These are phyloP conservation scores for Lichenothelia convexa DNA, from an alignment of 495 filamentous ascomycete genomes.

Conservation along the genomic window DNA sequence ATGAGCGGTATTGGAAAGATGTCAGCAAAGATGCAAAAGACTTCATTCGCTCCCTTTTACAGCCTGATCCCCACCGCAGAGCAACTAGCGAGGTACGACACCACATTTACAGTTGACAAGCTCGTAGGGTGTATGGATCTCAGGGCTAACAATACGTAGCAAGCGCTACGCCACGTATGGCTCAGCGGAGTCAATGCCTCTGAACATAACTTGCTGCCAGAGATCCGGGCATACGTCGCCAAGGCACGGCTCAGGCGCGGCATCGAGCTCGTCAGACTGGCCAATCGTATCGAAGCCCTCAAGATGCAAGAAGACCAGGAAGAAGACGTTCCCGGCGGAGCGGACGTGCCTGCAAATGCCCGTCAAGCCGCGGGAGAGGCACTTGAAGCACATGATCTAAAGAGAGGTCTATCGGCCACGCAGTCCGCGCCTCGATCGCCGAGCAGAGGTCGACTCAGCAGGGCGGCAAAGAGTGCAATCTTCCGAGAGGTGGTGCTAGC, in stretches of 20 bases:
- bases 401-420: slow-evolving; percentile 16
- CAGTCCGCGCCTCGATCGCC: slow-evolving; percentile 2
- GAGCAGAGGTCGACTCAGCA: slow-evolving; percentile 47
- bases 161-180: slow-evolving; percentile 75
- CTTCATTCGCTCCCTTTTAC: slow-evolving; percentile 72
- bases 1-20: slow-evolving; percentile 96
- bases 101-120: background rate
- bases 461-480: slow-evolving; percentile 70
- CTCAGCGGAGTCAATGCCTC: slow-evolving; percentile 77
- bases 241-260: slow-evolving; percentile 78
- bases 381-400: slow-evolving; percentile 14
- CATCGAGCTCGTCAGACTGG: slow-evolving; percentile 91
- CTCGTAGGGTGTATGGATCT: background rate
- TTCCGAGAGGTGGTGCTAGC: slow-evolving; percentile 96
- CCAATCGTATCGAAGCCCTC: slow-evolving; percentile 91
- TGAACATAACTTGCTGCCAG: slow-evolving; percentile 90
- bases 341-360: slow-evolving; percentile 43
- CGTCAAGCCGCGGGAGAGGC: slow-evolving; percentile 21
- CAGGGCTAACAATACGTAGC: slow-evolving; percentile 20
- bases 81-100: slow-evolving; percentile 52
- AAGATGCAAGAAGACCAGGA: slow-evolving; percentile 89
- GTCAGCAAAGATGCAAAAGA: slow-evolving; percentile 91
- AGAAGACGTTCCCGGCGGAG: slow-evolving; percentile 46
- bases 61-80: slow-evolving; percentile 58
- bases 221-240: slow-evolving; percentile 88